Conservation (phyloP, 768 basidiomycete genomes). For the Boletellus ananiceps region DNA sequence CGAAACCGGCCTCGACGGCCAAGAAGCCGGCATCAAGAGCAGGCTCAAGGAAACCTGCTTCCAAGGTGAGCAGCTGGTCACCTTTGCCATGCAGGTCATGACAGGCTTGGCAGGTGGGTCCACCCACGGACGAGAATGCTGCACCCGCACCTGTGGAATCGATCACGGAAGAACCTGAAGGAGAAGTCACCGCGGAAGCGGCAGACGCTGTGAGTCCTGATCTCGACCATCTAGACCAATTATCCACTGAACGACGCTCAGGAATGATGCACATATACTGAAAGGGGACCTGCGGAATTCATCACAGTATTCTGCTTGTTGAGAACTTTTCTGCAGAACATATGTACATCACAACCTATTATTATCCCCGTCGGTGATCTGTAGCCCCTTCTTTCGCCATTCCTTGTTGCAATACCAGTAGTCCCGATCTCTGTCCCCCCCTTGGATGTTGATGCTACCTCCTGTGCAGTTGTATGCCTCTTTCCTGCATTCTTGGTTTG, state of each 20-base stretch:
- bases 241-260: conserved; percentile 1
- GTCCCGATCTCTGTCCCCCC: conserved; percentile 4
- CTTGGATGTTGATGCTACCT: conserved; percentile 13
- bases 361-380: conserved; percentile 31
- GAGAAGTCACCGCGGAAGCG: conserved; percentile 38
- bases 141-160: conserved; percentile 39
- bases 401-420: conserved; percentile 16
- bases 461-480: conserved; percentile 18
- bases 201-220: conserved; percentile 27
- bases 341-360: conserved; percentile 32
- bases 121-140: conserved; percentile 35
- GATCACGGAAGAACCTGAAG: conserved; percentile 55
- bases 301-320: conserved; percentile 10
- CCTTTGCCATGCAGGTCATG: background rate
- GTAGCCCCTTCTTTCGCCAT: conserved; percentile 18
- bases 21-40: conserved; percentile 57
- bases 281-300: conserved; percentile 12
- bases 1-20: conserved; percentile 42
- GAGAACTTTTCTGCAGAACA: conserved; percentile 25
- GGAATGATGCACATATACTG: conserved; percentile 20
- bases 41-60: conserved; percentile 58
- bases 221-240: background rate
- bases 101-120: conserved; percentile 28
- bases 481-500: conserved; percentile 22
- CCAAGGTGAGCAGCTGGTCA: conserved; percentile 41